Evolutionary conservation across 2,329 filamentous ascomycete genomes (phyloP), one percentile per base, ranked within the genome.

Genomic region (Fusarium udum): DNA sequence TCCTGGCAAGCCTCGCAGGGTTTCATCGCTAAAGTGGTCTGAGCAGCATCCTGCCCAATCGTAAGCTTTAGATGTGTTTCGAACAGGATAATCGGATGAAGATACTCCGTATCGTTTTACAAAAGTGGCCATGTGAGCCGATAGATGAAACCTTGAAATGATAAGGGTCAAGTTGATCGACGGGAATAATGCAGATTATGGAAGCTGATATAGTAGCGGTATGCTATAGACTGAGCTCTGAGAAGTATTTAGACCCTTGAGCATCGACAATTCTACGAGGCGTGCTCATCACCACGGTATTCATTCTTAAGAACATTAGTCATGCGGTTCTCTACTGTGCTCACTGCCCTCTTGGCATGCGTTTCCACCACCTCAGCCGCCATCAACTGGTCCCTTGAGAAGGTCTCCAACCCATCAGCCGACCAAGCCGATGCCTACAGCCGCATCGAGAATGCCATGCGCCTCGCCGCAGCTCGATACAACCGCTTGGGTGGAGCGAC

Each of bases 361-460:
- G 77, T 78, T 59, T 79, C 79, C 34, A 67, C 77, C 20, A 79
- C 80, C 42, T 82, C 83, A 0, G 84, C 79, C 15, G 76, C 81
- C 10, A 75, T 86, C 36, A 83, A 75, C 46, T 87, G 80, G 81
- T 75, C 78, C 0, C 71, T 87, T 1, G 67, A 82, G 40, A 82
- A 81, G 55, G 77, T 77, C 3, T 36, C 78, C n/a, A 85, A 81
- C 72, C 85, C 85, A 1, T 80, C 82, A 0, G 57, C 78, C 1
- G 85, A 87, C 76, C 79, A 87, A 43, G 37, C 68, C 15, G 84
- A 86, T 37, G 85, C 85, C 40, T 86, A 86, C 74, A 45, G 69
- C 4, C 78, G 79, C n/a, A 87, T 86, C 75, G 82, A 84, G 42
- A 62, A 75, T 2, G 84, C 83, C 49, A 85, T 86, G 83, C 69